Base-by-base conservation (phyloP, 2,329 filamentous ascomycete genomes). In the Verticillium zaregamsianum region DNA sequence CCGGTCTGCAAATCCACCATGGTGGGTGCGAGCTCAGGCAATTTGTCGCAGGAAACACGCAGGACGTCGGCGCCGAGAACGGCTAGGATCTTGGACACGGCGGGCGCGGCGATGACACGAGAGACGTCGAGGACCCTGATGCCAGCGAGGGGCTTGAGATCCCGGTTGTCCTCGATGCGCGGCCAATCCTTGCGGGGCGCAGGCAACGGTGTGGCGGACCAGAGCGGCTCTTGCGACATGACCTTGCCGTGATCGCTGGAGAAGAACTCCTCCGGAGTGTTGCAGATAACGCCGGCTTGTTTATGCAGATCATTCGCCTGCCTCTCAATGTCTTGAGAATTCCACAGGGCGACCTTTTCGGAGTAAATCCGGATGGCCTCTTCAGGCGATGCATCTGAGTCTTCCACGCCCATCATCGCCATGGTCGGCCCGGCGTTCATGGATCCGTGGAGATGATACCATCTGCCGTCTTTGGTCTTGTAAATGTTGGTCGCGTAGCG, bases 361-460 rank as follows among this genome's bases (percentile, higher is more conserved):
- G 64, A 61, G 12, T 72, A 65, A 28, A 65, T 63, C 5, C 62
- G 17, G 49, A 76, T 71, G 0, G 69, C 72, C 39, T 71, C 68
- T 59, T 74, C 72, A 6, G 70, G 67, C 1, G 52, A 63, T 2
- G 67, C 63, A n/a, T 71, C 68, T 9, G 57, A 57, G 39, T 67
- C 65, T 7, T 67, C 63, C 9, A 77, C 61, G 0, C 67, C 73
- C 2, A 76, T 63, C 73, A 76, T 76, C 20, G 61, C 56, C 66
- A 76, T 63, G 17, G 68, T 71, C 3, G 64, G 63, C 8, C 59
- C 62, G 12, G 74, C 68, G 31, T 75, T 68, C 55, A 76, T 62
- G 1, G 73, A 70, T 1, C 73, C 73, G 55, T 76, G 74, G 2
- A 75, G 62, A 37, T 76, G 74, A 58, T 74, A 76, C 68, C 69